Evolutionary conservation across 1,139 yeast species (phyloP).

Genomic region (Candida glucosophila): DNA sequence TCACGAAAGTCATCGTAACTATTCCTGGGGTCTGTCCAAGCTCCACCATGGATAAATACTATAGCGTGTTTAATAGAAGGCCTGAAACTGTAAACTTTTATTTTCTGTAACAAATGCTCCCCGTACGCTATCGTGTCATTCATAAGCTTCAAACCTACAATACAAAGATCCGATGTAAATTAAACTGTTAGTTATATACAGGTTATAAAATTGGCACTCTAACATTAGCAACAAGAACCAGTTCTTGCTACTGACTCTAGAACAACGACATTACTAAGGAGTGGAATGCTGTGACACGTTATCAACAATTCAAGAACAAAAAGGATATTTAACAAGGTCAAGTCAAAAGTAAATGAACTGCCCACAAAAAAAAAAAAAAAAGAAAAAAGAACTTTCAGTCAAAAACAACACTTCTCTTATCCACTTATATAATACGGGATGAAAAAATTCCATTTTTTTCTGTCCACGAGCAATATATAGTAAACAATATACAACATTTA

Average conservation of each 20-base stretch:
- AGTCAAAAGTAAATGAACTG: too few relatives aligned
- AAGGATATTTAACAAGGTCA: too few relatives aligned
- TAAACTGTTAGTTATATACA: too few relatives aligned
- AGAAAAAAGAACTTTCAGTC: slow-evolving; percentile 1
- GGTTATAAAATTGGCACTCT: too few relatives aligned
- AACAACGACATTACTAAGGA: slow-evolving; percentile 1
- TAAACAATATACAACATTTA: slow-evolving; percentile 5
- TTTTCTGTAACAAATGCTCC: slow-evolving; percentile 13
- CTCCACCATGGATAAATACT: slow-evolving; percentile 78
- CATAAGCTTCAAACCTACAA: too few relatives aligned
- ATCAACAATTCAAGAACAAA: too few relatives aligned
- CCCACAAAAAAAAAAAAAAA: too few relatives aligned
- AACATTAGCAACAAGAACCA: too few relatives aligned
- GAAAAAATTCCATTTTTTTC: slow-evolving; percentile 4
- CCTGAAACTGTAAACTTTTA: slow-evolving; percentile 13
- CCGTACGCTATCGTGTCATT: slow-evolving; percentile 12
- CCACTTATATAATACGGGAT: slow-evolving; percentile 5
- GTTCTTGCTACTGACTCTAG: neutral
- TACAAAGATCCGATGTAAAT: too few relatives aligned
- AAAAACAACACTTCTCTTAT: slow-evolving; percentile 3
- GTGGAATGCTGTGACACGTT: too few relatives aligned
- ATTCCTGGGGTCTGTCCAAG: slow-evolving; percentile 70
- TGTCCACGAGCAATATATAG: slow-evolving; percentile 4
- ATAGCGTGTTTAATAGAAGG: slow-evolving; percentile 12
- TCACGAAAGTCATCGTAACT: slow-evolving; percentile 47